These are phyloP conservation scores for Theobroma cacao DNA, from an alignment of 345 rosid species.

Conservation along the genomic window DNA sequence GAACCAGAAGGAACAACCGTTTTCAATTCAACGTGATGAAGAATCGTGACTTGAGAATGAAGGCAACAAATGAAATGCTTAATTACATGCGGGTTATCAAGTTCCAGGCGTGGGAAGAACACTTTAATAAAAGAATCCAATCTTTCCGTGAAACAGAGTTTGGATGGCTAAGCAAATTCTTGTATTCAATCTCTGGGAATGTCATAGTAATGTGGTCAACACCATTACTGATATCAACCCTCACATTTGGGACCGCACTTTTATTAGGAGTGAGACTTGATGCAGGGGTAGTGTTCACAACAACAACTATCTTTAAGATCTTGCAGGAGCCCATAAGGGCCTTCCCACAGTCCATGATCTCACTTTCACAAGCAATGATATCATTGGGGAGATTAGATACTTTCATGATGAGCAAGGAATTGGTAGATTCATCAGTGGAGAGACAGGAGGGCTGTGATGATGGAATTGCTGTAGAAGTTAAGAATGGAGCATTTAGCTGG, in stretches of 20 bases:
- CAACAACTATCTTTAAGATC: slow-evolving; percentile 83
- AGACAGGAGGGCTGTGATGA: slow-evolving; percentile 54
- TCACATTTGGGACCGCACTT: slow-evolving; percentile 76
- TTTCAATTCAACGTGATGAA: slow-evolving; percentile 67
- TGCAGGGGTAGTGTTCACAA: slow-evolving; percentile 86
- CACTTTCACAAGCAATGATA: slow-evolving; percentile 89
- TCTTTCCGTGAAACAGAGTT: slow-evolving; percentile 70
- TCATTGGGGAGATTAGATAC: slow-evolving; percentile 75
- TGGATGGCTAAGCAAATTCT: slow-evolving; percentile 76
- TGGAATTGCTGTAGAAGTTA: slow-evolving; percentile 58
- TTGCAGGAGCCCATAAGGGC: slow-evolving; percentile 87
- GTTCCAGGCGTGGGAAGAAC: slow-evolving; percentile 96
- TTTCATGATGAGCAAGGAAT: slow-evolving; percentile 79
- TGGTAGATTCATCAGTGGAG: slow-evolving; percentile 56
- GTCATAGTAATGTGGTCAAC: slow-evolving; percentile 79
- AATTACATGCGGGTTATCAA: slow-evolving; percentile 90
- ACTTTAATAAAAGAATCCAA: slow-evolving; percentile 77
- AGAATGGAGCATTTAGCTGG: slow-evolving; percentile 75
- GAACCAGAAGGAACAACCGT: slow-evolving; percentile 60
- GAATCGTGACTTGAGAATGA: slow-evolving; percentile 85
- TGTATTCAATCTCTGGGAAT: slow-evolving; percentile 67
- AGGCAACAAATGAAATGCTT: slow-evolving; percentile 92
- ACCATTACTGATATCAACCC: slow-evolving; percentile 67
- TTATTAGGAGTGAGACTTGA: slow-evolving; percentile 65
- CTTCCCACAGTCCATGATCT: slow-evolving; percentile 92